Conservation (phyloP, 345 rosid species). For the Gossypium stocksii region DNA sequence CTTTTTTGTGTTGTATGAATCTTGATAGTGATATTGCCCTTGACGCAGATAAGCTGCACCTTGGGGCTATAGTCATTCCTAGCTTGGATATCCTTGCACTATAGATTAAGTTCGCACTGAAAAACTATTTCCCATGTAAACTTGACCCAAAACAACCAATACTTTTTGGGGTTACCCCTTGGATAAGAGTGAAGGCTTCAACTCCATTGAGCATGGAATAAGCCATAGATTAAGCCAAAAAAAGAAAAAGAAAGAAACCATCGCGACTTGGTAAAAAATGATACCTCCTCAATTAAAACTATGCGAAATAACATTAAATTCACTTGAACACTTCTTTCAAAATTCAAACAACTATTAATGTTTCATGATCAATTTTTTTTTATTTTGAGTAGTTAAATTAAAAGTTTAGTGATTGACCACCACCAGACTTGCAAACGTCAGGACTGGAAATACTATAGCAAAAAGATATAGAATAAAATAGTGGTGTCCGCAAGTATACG, state of each 20-base stretch:
- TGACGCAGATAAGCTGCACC: constrained; percentile 61
- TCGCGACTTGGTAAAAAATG: too few relatives aligned
- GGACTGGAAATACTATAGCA: too few relatives aligned
- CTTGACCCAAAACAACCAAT: constrained; percentile 23
- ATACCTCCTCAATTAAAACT: too few relatives aligned
- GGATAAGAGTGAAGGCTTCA: constrained; percentile 39
- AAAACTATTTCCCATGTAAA: constrained; percentile 33
- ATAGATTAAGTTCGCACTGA: constrained; percentile 27
- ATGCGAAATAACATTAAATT: too few relatives aligned
- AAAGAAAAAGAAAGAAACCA: background rate
- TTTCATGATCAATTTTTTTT: too few relatives aligned
- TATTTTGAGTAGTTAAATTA: too few relatives aligned
- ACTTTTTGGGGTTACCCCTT: constrained; percentile 35
- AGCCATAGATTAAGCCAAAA: constrained; percentile 40
- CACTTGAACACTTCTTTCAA: too few relatives aligned
- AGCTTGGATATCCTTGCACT: constrained; percentile 15
- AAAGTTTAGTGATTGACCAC: too few relatives aligned
- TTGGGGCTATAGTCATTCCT: constrained; percentile 19
- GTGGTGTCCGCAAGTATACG: too few relatives aligned
- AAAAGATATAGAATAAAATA: too few relatives aligned
- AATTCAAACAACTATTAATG: too few relatives aligned
- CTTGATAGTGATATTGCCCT: constrained; percentile 87
- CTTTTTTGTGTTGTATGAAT: constrained; percentile 94
- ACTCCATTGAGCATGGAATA: constrained; percentile 55
- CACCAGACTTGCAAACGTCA: too few relatives aligned